Conservation (phyloP, 805 yeast genomes). For the Metschnikowia henanensis region DNA sequence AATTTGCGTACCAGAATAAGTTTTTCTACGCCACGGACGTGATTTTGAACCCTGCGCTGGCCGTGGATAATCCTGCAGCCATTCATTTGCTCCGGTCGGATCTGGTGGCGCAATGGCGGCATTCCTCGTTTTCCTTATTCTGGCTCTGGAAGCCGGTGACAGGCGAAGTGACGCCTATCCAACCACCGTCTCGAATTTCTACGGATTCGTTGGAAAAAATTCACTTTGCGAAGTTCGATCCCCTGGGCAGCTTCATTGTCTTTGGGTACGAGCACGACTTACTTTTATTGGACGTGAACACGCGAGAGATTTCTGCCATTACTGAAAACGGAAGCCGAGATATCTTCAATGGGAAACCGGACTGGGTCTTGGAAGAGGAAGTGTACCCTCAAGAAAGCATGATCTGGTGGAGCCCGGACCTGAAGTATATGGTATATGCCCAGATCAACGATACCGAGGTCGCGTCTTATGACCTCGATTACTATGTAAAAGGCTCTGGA, state of each 20-base stretch:
- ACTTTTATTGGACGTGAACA: constrained; percentile 42
- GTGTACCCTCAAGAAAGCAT: constrained; percentile 58
- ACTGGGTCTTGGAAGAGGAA: constrained; percentile 87
- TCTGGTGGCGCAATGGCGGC: constrained; percentile 41
- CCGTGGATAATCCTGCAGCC: constrained; percentile 43
- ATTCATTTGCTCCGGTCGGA: constrained; percentile 58
- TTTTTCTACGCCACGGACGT: constrained; percentile 33
- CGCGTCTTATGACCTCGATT: constrained; percentile 50
- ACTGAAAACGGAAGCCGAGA: constrained; percentile 53
- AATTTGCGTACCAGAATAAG: constrained; percentile 44
- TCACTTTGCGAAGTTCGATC: constrained; percentile 56
- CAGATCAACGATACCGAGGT: constrained; percentile 62
- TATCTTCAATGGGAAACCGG: constrained; percentile 68
- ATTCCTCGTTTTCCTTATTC: constrained; percentile 35
- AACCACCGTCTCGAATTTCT: constrained; percentile 23
- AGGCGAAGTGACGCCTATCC: constrained; percentile 32
- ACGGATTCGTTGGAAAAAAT: constrained; percentile 22
- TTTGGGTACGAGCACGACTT: constrained; percentile 59
- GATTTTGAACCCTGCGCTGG: constrained; percentile 38
- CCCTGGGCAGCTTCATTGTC: constrained; percentile 53
- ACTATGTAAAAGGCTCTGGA: constrained; percentile 40
- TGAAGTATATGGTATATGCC: constrained; percentile 53
- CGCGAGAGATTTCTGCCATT: constrained; percentile 28
- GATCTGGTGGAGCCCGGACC: constrained; percentile 75
- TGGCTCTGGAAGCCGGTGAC: constrained; percentile 36